phyloP scores from a whole-genome alignment of 2,329 filamentous ascomycete species.

The Epichloe typhina region DNA sequence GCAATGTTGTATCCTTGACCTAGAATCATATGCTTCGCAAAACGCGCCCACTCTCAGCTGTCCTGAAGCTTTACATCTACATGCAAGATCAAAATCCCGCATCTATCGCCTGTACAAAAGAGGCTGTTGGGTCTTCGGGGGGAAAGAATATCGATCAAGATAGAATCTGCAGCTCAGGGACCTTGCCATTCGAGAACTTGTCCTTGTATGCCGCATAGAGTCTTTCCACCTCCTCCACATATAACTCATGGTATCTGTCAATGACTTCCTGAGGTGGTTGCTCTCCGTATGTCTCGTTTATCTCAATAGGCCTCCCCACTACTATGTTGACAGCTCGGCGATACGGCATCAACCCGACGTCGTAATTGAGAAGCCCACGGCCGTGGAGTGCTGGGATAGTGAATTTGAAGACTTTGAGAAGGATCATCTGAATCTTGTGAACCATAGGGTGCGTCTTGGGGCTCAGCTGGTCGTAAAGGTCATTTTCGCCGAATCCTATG shows the following conservation, averaged over 20 bases:
- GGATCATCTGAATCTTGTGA: constrained; percentile 66
- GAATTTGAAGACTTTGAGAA: constrained; percentile 82
- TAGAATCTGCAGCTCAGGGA: constrained; percentile 54
- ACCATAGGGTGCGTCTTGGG: constrained; percentile 65
- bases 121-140: too few species aligned
- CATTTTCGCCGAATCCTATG: constrained; percentile 87
- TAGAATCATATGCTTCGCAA: background rate
- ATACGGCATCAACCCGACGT: constrained; percentile 93
- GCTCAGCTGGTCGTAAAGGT: constrained; percentile 83
- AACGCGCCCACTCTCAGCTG: background rate
- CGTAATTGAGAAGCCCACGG: constrained; percentile 90
- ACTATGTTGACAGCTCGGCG: constrained; percentile 78
- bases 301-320: constrained; percentile 67
- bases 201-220: constrained; percentile 72
- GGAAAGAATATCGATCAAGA: constrained; percentile 23
- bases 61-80: background rate
- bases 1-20: too few species aligned
- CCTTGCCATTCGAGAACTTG: constrained; percentile 50
- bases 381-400: constrained; percentile 86
- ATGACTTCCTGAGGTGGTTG: constrained; percentile 64
- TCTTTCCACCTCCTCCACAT: constrained; percentile 60
- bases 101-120: too few species aligned
- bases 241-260: constrained; percentile 65
- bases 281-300: constrained; percentile 40
- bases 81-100: background rate